Evolutionary conservation across 768 basidiomycete genomes (phyloP), one percentile per base, ranked within the genome.

Genomic region (Leccinum subgranulosum): DNA sequence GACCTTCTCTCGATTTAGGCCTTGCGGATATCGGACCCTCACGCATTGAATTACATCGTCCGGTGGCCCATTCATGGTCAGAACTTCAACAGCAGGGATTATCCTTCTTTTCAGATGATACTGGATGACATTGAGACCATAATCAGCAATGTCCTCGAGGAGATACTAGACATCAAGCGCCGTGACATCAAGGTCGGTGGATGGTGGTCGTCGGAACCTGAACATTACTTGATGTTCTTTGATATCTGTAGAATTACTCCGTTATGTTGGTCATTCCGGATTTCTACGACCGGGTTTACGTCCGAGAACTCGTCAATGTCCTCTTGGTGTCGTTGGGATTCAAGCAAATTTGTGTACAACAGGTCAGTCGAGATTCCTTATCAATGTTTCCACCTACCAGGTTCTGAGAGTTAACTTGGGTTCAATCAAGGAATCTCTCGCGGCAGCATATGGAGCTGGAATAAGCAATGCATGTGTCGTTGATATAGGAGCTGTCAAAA

Each of bases 401-500:
- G 25, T 27, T n/a, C n/a, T 12, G 10, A 28, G 12, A 28, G 23
- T 27, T 43, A 19, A 53, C 15, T 17, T 48, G 15, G 31, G 31
- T 39, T 17, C 8, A 45, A 4, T 57, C 15, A 60, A 97, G 92
- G 95, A 97, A 78, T 89, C 93, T 4, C 77, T 96, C 41, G 90
- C 92, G 33, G 94, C 95, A 4, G 93, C 93, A 1, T 98, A 95
- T 69, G 95, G 95, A 21, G 94, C 96, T 7, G 96, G 96, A 7
- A 86, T 98, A 52, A 92, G 92, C 0, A 90, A 86, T 65, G 97
- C 95, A 11, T 98, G 97, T 66, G 92, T 99, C 5, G 90, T 99
- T 34, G 93, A 99, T 70, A 87, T 98, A 51, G 97, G 97, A 3
- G 90, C 96, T 12, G 80, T 78, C 15, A 84, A 80, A 55, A 94